Conservation (phyloP, 495 filamentous ascomycete species). For the Xylaria curta region DNA sequence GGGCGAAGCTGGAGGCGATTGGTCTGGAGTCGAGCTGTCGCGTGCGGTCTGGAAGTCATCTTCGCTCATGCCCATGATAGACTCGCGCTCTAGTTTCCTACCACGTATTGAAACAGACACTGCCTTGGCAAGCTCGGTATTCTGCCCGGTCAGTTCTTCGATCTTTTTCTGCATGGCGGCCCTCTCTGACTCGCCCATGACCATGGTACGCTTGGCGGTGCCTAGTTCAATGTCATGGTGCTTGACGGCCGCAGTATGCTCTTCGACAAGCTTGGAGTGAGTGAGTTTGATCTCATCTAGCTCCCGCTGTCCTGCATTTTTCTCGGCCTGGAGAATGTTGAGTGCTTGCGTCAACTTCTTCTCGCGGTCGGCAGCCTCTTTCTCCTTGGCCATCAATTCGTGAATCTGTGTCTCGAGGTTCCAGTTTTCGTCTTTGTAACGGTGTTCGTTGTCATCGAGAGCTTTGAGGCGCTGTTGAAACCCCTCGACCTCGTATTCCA, state of each 20-base stretch:
- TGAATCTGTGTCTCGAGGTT: conserved; percentile 88
- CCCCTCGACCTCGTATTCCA: conserved; percentile 82
- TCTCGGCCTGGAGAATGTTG: conserved; percentile 72
- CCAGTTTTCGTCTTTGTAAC: conserved; percentile 98
- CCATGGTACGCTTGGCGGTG: conserved; percentile 74
- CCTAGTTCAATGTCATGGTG: conserved; percentile 88
- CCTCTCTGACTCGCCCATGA: conserved; percentile 76
- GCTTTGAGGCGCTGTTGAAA: conserved; percentile 77
- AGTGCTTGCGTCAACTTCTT: conserved; percentile 76
- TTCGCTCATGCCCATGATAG: conserved; percentile 60
- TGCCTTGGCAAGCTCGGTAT: conserved; percentile 84
- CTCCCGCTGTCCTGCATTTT: conserved; percentile 76
- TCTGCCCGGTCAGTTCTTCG: conserved; percentile 84
- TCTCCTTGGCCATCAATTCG: conserved; percentile 71
- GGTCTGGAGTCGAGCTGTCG: conserved; percentile 79
- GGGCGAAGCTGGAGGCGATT: conserved; percentile 88
- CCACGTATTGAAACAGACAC: conserved; percentile 69
- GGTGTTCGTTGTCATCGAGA: conserved; percentile 90
- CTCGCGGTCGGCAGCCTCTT: conserved; percentile 78
- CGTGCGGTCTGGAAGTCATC: conserved; percentile 69
- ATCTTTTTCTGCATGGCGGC: conserved; percentile 76
- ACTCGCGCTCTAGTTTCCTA: conserved; percentile 67
- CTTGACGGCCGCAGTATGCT: conserved; percentile 75
- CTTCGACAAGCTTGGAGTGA: conserved; percentile 79
- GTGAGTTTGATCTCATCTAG: conserved; percentile 84